Conservation (phyloP, 2,329 filamentous ascomycete species). For the Trichoderma gracile region DNA sequence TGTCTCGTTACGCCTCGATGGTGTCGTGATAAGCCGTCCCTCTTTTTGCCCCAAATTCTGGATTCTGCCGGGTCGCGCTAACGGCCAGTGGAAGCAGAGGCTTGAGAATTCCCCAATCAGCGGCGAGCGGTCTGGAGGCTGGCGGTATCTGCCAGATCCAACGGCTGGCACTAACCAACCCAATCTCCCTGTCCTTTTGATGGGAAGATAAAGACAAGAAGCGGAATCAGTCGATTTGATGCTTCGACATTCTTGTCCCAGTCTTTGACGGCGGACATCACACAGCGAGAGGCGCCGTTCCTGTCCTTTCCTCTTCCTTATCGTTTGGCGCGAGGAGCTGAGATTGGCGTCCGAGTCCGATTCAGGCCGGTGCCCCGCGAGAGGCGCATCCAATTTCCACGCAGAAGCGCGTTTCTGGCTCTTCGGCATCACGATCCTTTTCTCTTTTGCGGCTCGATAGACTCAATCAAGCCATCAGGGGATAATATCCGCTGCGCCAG, state of each 20-base stretch:
- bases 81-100: not conserved
- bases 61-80: conserved; percentile 6
- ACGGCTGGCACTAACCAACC: not conserved
- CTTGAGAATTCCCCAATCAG: conserved; percentile 23
- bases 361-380: conserved; percentile 22
- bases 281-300: conserved; percentile 4
- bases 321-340: conserved; percentile 12
- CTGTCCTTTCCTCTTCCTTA: not conserved
- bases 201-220: not conserved
- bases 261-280: not conserved
- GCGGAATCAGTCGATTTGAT: too few species aligned
- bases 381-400: conserved; percentile 11
- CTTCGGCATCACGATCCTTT: not conserved
- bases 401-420: not conserved
- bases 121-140: conserved; percentile 20
- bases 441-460: not conserved
- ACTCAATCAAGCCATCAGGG: not conserved
- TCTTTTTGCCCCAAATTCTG: not conserved
- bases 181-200: conserved; percentile 8
- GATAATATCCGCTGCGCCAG: too few species aligned
- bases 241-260: not conserved
- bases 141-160: not conserved
- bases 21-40: too few species aligned
- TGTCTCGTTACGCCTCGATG: too few species aligned
- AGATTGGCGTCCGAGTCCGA: conserved; percentile 10